phyloP scores from a whole-genome alignment of 2,329 filamentous ascomycete species.

The Reticulascus tulasneorum region DNA sequence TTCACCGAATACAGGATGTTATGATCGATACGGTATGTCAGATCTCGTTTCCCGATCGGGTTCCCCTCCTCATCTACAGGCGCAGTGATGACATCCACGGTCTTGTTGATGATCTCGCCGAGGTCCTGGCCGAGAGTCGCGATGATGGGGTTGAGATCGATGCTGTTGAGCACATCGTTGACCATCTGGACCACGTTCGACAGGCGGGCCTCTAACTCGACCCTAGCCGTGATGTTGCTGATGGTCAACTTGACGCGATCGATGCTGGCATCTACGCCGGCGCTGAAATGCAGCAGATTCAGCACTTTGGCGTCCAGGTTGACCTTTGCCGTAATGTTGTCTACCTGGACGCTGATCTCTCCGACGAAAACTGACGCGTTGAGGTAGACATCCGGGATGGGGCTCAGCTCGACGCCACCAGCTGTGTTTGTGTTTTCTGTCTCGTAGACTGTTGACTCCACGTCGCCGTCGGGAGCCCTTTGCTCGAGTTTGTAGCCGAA shows the following conservation, averaged over 20 bases:
- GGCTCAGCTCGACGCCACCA: slow-evolving; percentile 37
- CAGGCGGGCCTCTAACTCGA: slow-evolving; percentile 55
- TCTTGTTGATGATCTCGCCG: slow-evolving; percentile 39
- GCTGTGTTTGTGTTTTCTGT: slow-evolving; percentile 44
- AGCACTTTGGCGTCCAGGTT: slow-evolving; percentile 58
- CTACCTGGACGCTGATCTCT: slow-evolving; percentile 54
- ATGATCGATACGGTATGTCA: slow-evolving; percentile 45
- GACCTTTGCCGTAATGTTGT: slow-evolving; percentile 57
- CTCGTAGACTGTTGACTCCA: slow-evolving; percentile 47
- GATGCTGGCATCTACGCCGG: slow-evolving; percentile 56
- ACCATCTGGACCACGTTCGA: slow-evolving; percentile 59
- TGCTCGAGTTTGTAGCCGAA: slow-evolving; percentile 51
- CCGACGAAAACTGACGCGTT: slow-evolving; percentile 56
- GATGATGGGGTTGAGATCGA: slow-evolving; percentile 58
- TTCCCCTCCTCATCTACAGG: slow-evolving; percentile 12
- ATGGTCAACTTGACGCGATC: slow-evolving; percentile 53
- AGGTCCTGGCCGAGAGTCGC: slow-evolving; percentile 50
- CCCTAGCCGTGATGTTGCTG: slow-evolving; percentile 54
- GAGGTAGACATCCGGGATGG: slow-evolving; percentile 55
- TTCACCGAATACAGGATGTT: slow-evolving; percentile 59
- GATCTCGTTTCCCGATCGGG: slow-evolving; percentile 17
- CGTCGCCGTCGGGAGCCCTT: slow-evolving; percentile 46
- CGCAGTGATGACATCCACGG: slow-evolving; percentile 11
- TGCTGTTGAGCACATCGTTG: slow-evolving; percentile 51
- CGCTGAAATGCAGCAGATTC: slow-evolving; percentile 55